phyloP scores from a whole-genome alignment of 2,329 filamentous ascomycete genomes.

The Huntiella moniliformis region DNA sequence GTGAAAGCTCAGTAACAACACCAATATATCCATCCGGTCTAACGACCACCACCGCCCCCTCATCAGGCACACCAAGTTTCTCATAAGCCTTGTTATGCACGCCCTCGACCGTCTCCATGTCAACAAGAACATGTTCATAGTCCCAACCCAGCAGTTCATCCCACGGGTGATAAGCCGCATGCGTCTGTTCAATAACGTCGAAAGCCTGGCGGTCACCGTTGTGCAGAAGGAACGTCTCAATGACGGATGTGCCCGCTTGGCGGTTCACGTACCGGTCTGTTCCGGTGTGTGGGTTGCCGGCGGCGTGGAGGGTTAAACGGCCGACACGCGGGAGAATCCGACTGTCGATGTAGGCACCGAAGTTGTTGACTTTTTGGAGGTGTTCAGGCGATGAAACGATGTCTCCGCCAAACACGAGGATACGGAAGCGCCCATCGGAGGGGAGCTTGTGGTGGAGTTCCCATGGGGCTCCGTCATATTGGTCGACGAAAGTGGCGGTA shows the following conservation, averaged over 20 bases:
- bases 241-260: conserved; percentile 18
- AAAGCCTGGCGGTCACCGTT: conserved; percentile 28
- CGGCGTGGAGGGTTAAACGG: conserved; percentile 14
- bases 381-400: conserved; percentile 24
- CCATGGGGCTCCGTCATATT: conserved; percentile 35
- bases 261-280: not conserved
- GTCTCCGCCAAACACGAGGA: conserved; percentile 44
- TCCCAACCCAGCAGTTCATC: conserved; percentile 31
- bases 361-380: conserved; percentile 24
- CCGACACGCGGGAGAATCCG: conserved; percentile 26
- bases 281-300: conserved; percentile 11
- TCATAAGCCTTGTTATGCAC: conserved; percentile 29
- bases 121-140: conserved; percentile 37
- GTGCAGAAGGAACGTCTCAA: conserved; percentile 46
- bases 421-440: conserved; percentile 37
- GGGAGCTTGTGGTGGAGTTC: conserved; percentile 37
- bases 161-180: conserved; percentile 28
- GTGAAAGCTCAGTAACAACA: conserved; percentile 22
- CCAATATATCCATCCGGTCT: conserved; percentile 51
- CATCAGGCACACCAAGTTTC: conserved; percentile 37
- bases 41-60: conserved; percentile 39
- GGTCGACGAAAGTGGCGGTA: conserved; percentile 39
- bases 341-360: conserved; percentile 26
- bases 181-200: conserved; percentile 34
- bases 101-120: conserved; percentile 36